Percentiles rank a stretch among this genome's conserved stretches.
Conservation (phyloP, 495 filamentous ascomycete genomes). For the Daldinia bambusicola region DNA sequence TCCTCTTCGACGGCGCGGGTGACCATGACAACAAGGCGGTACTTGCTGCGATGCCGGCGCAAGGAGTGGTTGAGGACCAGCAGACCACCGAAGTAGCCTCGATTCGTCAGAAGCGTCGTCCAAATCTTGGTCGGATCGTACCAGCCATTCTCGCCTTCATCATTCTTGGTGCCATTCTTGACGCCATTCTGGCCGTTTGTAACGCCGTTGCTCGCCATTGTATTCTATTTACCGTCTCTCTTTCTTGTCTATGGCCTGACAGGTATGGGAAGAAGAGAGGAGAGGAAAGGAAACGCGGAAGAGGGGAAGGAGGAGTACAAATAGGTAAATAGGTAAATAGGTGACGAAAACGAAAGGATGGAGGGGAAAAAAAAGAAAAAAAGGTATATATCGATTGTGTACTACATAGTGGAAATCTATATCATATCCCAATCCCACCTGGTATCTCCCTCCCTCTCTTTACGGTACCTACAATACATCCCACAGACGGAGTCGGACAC, state of each 20-base stretch:
- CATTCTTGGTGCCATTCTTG: slow-evolving; percentile 25
- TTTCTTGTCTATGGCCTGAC: background rate
- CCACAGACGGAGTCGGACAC: slow-evolving; percentile 29
- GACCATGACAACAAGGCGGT: slow-evolving; percentile 56
- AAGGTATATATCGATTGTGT: slow-evolving; percentile 11
- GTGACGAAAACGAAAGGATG: too few species aligned
- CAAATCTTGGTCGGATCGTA: slow-evolving; percentile 54
- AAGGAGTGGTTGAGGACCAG: slow-evolving; percentile 54
- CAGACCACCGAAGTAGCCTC: slow-evolving; percentile 52
- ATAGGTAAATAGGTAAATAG: slow-evolving; percentile 2
- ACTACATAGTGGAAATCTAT: slow-evolving; percentile 12
- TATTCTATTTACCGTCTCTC: slow-evolving; percentile 2
- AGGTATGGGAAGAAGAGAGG: background rate
- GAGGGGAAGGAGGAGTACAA: slow-evolving; percentile 6
- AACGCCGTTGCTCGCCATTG: slow-evolving; percentile 32
- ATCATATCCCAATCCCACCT: slow-evolving; percentile 6
- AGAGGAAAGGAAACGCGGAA: background rate
- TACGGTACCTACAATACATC: background rate
- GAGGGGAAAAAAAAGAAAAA: background rate
- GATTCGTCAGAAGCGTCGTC: slow-evolving; percentile 55
- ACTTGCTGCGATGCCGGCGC: slow-evolving; percentile 48
- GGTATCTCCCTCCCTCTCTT: slow-evolving; percentile 12
- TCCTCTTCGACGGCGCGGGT: slow-evolving; percentile 53
- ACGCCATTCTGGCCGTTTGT: slow-evolving; percentile 10
- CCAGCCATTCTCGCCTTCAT: slow-evolving; percentile 25